Conservation (phyloP, 352 stramenopile genomes). For the Globisporangium perplexum region DNA sequence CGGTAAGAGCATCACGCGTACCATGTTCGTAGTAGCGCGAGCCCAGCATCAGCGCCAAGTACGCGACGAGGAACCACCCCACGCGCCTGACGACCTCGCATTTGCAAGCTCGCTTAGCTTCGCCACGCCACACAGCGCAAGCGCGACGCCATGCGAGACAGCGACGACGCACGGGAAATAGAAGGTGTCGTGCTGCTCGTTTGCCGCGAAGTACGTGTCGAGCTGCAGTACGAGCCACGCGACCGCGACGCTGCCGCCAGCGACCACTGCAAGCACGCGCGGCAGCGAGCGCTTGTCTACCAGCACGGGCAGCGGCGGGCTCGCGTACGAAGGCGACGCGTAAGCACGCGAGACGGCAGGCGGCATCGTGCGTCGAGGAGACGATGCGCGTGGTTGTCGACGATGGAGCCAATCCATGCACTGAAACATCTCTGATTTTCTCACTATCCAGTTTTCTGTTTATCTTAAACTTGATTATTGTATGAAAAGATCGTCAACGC, state of each 20-base stretch:
- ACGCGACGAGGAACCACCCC: conserved; percentile 40
- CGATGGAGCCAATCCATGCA: too few species aligned
- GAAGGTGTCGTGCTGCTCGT: conserved; percentile 37
- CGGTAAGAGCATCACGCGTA: conserved; percentile 14
- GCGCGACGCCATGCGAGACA: too few species aligned
- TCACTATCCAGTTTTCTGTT: too few species aligned
- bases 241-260: conserved; percentile 24
- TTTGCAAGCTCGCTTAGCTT: neutral
- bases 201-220: conserved; percentile 36
- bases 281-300: conserved; percentile 52
- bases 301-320: conserved; percentile 40
- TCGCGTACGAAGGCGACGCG: conserved; percentile 14
- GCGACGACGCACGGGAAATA: conserved; percentile 48
- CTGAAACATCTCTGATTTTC: too few species aligned
- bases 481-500: too few species aligned
- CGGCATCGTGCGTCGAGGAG: too few species aligned
- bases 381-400: too few species aligned
- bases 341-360: conserved; percentile 3
- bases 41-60: conserved; percentile 42
- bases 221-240: conserved; percentile 43
- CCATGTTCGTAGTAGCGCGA: conserved; percentile 59
- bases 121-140: neutral
- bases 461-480: too few species aligned
- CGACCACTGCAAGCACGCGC: conserved; percentile 26
- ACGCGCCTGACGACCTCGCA: conserved; percentile 25